Evolutionary conservation across 495 filamentous ascomycete genomes (phyloP).

Genomic region (Penicillium herquei): DNA sequence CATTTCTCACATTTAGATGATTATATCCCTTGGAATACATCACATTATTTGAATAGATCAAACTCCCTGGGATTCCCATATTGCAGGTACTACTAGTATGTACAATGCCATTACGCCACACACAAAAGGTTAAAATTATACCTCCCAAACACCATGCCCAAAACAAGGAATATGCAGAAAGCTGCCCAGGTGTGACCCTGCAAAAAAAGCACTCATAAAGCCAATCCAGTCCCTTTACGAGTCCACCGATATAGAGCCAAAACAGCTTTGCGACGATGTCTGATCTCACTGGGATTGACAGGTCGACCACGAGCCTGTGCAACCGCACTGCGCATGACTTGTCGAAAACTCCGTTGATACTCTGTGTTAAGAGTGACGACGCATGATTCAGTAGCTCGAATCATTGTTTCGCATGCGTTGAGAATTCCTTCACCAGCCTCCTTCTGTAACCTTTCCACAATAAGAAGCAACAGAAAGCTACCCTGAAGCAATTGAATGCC

Average conservation of each 20-base stretch:
- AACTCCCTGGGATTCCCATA: too few relatives aligned
- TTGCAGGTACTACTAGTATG: too few relatives aligned
- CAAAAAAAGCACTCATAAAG: constrained; percentile 45
- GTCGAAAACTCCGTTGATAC: constrained; percentile 82
- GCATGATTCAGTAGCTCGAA: constrained; percentile 80
- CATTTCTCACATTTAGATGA: too few relatives aligned
- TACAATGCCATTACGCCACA: too few relatives aligned
- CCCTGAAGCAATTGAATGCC: constrained; percentile 83
- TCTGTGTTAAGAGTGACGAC: constrained; percentile 83
- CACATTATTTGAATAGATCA: too few relatives aligned
- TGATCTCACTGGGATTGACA: constrained; percentile 74
- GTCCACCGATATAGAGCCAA: constrained; percentile 78
- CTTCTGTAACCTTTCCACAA: constrained; percentile 78
- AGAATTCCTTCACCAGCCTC: constrained; percentile 78
- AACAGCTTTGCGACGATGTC: constrained; percentile 69
- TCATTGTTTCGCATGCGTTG: constrained; percentile 82
- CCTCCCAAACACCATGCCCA: too few relatives aligned
- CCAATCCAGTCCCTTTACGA: constrained; percentile 72
- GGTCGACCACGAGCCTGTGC: constrained; percentile 73
- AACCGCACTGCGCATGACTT: constrained; percentile 79
- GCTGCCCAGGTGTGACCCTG: too few relatives aligned
- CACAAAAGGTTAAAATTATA: too few relatives aligned
- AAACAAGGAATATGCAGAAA: too few relatives aligned
- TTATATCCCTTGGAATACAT: too few relatives aligned
- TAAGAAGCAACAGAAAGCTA: constrained; percentile 76